phyloP scores from a whole-genome alignment of 169 alveolate species.

The Babesia ovis region DNA sequence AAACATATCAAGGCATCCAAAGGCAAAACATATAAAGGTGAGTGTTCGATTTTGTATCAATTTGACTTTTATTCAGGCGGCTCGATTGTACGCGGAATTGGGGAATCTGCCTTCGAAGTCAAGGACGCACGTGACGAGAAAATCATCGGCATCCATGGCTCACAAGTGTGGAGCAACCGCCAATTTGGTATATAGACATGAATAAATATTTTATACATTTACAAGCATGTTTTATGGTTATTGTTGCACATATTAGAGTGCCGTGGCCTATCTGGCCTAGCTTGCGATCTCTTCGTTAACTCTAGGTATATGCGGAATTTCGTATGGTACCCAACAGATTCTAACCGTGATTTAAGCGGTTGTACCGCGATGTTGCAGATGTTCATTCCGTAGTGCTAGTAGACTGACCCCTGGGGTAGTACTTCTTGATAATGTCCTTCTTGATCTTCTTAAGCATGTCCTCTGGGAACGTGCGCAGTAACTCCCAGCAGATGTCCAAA shows the following conservation, averaged over 20 bases:
- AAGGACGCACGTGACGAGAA: conserved; percentile 77
- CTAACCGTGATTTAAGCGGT: no score
- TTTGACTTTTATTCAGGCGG: neutral
- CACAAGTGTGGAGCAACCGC: conserved; percentile 78
- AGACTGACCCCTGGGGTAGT: conserved; percentile 71
- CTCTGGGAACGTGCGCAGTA: conserved; percentile 98
- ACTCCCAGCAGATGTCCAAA: conserved; percentile 97
- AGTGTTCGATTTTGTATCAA: neutral
- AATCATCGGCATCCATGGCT: conserved; percentile 73
- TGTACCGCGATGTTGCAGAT: no score
- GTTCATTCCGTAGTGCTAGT: neutral
- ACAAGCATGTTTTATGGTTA: neutral
- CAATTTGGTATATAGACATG: conserved; percentile 63
- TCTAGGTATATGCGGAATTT: neutral
- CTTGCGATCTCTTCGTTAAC: neutral
- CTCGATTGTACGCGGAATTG: conserved; percentile 25
- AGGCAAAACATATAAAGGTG: conserved; percentile 40
- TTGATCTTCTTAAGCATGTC: conserved; percentile 97
- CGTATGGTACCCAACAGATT: neutral
- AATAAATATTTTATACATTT: conserved; percentile 5
- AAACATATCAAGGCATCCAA: conserved; percentile 46
- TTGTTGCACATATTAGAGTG: neutral
- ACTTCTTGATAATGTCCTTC: conserved; percentile 72
- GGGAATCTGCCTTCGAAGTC: conserved; percentile 56
- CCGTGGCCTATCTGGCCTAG: neutral